Evolutionary conservation across 1,284 basidiomycete genomes (phyloP).

Genomic region (Spongiforma sp.): DNA sequence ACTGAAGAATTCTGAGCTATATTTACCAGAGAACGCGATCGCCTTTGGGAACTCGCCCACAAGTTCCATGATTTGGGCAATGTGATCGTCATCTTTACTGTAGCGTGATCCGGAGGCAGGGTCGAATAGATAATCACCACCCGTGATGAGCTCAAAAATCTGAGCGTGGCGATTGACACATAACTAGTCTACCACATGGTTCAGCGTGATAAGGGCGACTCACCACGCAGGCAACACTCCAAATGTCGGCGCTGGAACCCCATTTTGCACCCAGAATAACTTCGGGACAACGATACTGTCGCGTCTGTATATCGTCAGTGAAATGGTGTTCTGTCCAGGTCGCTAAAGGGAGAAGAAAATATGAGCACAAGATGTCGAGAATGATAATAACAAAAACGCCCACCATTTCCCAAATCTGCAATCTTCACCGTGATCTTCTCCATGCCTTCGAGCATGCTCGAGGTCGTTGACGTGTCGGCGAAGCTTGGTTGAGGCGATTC

Average conservation of each 20-base stretch:
- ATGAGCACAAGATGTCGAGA: too few species aligned
- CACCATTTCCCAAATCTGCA: slow-evolving; percentile 91
- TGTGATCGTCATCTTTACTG: slow-evolving; percentile 98
- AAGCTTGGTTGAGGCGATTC: slow-evolving; percentile 43
- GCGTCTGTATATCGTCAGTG: slow-evolving; percentile 96
- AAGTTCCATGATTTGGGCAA: slow-evolving; percentile 98
- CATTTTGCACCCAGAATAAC: slow-evolving; percentile 95
- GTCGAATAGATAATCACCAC: slow-evolving; percentile 92
- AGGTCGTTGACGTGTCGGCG: slow-evolving; percentile 29
- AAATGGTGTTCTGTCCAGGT: slow-evolving; percentile 93
- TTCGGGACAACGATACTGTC: slow-evolving; percentile 97
- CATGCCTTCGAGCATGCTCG: slow-evolving; percentile 36
- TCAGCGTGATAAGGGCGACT: slow-evolving; percentile 38
- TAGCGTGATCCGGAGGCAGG: slow-evolving; percentile 77
- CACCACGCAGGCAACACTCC: slow-evolving; percentile 95
- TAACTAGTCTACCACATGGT: neutral
- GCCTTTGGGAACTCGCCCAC: slow-evolving; percentile 89
- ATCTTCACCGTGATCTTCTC: slow-evolving; percentile 99
- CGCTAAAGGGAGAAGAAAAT: slow-evolving; percentile 45
- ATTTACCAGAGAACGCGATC: slow-evolving; percentile 92
- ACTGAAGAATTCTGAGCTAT: slow-evolving; percentile 95
- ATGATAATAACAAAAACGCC: too few species aligned
- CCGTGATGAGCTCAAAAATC: slow-evolving; percentile 92
- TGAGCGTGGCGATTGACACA: slow-evolving; percentile 35
- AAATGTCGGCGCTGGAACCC: slow-evolving; percentile 95